phyloP scores from a whole-genome alignment of 2,329 filamentous ascomycete genomes.

The Pseudocercospora ulei region DNA sequence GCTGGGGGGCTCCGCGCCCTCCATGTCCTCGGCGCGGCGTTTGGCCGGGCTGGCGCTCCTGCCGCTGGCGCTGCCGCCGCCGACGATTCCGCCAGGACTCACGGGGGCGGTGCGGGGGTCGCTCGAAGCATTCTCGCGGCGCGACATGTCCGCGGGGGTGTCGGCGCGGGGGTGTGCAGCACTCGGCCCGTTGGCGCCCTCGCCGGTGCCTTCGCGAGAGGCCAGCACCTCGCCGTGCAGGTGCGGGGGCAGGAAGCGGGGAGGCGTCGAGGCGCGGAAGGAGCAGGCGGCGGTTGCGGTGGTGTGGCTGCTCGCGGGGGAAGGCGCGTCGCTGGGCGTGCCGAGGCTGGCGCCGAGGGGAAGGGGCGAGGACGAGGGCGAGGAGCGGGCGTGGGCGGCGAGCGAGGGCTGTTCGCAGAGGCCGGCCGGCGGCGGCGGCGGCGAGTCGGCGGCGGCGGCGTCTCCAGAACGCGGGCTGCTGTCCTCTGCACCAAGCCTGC shows the following conservation, averaged over 20 bases:
- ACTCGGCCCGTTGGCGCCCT: constrained; percentile 30
- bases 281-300: constrained; percentile 10
- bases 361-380: constrained; percentile 24
- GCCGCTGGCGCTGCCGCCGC: constrained; percentile 18
- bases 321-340: constrained; percentile 17
- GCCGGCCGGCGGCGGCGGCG: constrained; percentile 14
- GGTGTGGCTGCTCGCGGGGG: constrained; percentile 21
- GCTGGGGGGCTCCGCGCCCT: too few species aligned
- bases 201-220: constrained; percentile 19
- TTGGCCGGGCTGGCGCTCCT: constrained; percentile 48
- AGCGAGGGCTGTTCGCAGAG: constrained; percentile 16
- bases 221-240: constrained; percentile 44
- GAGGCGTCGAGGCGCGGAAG: constrained; percentile 16
- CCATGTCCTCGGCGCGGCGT: constrained; percentile 48
- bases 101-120: constrained; percentile 15
- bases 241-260: constrained; percentile 48
- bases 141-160: constrained; percentile 39
- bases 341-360: constrained; percentile 11
- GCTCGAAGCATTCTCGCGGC: constrained; percentile 26
- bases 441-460: constrained; percentile 7
- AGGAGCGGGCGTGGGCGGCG: constrained; percentile 20
- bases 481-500: constrained; percentile 35
- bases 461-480: too few species aligned
- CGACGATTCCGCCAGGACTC: constrained; percentile 20
- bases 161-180: constrained; percentile 27